A percentile compares a stretch with the other conserved stretches of the same genome.
These are phyloP conservation scores for Gossypioides kirkii DNA, from an alignment of 345 rosid species.

Conservation along the genomic window DNA sequence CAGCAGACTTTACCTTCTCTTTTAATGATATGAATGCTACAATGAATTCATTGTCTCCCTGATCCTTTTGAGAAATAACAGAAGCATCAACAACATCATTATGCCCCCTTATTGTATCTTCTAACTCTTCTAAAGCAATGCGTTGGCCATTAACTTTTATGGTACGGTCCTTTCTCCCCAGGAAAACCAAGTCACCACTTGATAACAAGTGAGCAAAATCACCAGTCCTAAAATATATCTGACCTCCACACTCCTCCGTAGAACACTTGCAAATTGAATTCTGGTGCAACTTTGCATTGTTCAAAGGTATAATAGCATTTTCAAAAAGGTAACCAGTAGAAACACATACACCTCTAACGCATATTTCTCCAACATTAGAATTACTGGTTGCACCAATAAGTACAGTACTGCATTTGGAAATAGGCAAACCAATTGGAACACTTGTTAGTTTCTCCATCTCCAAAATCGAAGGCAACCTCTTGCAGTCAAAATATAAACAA, in stretches of 20 bases:
- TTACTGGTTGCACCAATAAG: slow-evolving; percentile 44
- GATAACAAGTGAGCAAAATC: slow-evolving; percentile 66
- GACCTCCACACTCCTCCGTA: slow-evolving; percentile 41
- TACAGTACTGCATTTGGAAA: slow-evolving; percentile 58
- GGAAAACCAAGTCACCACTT: slow-evolving; percentile 69
- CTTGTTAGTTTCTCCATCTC: slow-evolving; percentile 49
- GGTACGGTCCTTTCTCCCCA: slow-evolving; percentile 81
- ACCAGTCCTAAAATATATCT: slow-evolving; percentile 68
- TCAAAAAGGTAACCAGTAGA: slow-evolving; percentile 52
- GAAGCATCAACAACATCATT: slow-evolving; percentile 60
- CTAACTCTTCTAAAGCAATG: slow-evolving; percentile 76
- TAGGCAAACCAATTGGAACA: slow-evolving; percentile 90
- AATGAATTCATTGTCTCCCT: slow-evolving; percentile 37
- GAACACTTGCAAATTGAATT: slow-evolving; percentile 33
- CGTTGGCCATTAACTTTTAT: slow-evolving; percentile 83
- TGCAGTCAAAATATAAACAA: slow-evolving; percentile 88
- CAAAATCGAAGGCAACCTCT: slow-evolving; percentile 62
- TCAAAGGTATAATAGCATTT: slow-evolving; percentile 24
- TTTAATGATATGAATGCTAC: slow-evolving; percentile 51
- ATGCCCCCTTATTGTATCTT: slow-evolving; percentile 52
- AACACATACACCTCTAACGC: slow-evolving; percentile 70
- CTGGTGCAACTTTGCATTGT: slow-evolving; percentile 42
- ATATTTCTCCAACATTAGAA: slow-evolving; percentile 62
- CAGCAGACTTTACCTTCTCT: slow-evolving; percentile 37
- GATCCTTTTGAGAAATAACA: slow-evolving; percentile 41